phyloP scores from a whole-genome alignment of 2,329 filamentous ascomycete species.

The Xylaria sp. region DNA sequence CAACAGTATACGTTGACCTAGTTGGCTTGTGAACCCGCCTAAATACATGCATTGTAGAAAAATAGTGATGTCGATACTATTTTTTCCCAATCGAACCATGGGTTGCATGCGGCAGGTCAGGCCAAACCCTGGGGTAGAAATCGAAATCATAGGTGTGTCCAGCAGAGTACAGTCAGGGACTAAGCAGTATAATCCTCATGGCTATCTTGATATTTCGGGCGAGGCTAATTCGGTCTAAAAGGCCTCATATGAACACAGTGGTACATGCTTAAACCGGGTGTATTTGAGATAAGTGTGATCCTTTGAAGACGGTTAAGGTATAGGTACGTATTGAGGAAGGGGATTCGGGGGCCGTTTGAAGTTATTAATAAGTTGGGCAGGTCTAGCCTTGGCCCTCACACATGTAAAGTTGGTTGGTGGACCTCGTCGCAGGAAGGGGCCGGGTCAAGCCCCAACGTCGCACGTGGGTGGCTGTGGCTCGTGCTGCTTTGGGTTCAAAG shows the following conservation, averaged over 20 bases:
- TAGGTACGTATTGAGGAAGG: constrained; percentile 15
- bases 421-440: constrained; percentile 1
- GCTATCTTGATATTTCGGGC: constrained; percentile 31
- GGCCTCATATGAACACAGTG: not conserved
- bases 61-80: constrained; percentile 8
- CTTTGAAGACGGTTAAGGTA: constrained; percentile 17
- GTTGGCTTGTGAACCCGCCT: not conserved
- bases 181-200: constrained; percentile 22
- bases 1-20: not conserved
- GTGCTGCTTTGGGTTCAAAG: not conserved
- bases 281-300: constrained; percentile 34
- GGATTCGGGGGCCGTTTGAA: constrained; percentile 36
- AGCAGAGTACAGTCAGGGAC: constrained; percentile 2
- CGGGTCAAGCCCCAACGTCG: constrained; percentile 12
- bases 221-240: constrained; percentile 31
- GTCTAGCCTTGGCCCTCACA: constrained; percentile 2
- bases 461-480: constrained; percentile 30
- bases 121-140: not conserved
- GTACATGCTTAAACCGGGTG: constrained; percentile 17
- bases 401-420: not conserved
- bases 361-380: constrained; percentile 22
- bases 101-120: constrained; percentile 2
- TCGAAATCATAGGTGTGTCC: not conserved
- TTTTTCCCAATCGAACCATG: constrained; percentile 9
- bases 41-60: too few species aligned